A percentile compares a stretch with the other conserved stretches of the same genome.
These are phyloP conservation scores for Kwoniella sp. DNA, from an alignment of 768 basidiomycete genomes.

Conservation along the genomic window DNA sequence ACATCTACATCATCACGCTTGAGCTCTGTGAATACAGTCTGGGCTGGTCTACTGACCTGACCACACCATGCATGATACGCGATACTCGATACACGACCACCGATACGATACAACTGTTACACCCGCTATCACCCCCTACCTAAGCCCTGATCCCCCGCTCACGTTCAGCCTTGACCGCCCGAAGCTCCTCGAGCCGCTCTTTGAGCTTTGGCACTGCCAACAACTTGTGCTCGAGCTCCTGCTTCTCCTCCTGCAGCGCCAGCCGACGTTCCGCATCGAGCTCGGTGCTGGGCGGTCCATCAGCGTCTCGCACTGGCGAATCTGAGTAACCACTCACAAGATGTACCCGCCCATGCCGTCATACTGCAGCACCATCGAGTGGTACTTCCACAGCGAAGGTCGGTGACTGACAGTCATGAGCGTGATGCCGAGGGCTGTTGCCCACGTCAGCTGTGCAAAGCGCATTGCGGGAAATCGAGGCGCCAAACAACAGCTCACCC, in stretches of 20 bases:
- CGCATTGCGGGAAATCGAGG: neutral
- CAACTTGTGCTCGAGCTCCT: slow-evolving; percentile 75
- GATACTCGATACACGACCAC: too few relatives aligned
- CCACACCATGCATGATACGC: too few relatives aligned
- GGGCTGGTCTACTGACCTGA: too few relatives aligned
- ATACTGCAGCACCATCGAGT: slow-evolving; percentile 80
- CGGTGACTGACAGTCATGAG: slow-evolving; percentile 92
- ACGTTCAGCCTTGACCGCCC: slow-evolving; percentile 49
- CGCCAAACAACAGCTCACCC: slow-evolving; percentile 28
- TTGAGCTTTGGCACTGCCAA: slow-evolving; percentile 86
- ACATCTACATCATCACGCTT: too few relatives aligned
- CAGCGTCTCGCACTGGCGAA: neutral
- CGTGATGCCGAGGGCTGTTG: slow-evolving; percentile 69
- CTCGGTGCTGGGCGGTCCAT: slow-evolving; percentile 61
- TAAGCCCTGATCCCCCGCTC: slow-evolving; percentile 4
- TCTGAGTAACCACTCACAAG: slow-evolving; percentile 61
- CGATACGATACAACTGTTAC: too few relatives aligned
- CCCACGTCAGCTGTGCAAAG: neutral
- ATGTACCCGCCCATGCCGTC: slow-evolving; percentile 93
- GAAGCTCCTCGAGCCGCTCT: slow-evolving; percentile 66
- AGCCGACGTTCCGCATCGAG: slow-evolving; percentile 84
- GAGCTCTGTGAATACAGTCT: too few relatives aligned
- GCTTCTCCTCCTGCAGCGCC: slow-evolving; percentile 91
- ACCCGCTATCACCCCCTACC: too few relatives aligned
- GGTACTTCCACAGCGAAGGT: slow-evolving; percentile 76